These are phyloP conservation scores for Bondarzewia mesenterica DNA, from an alignment of 1,284 basidiomycete genomes.

Conservation along the genomic window DNA sequence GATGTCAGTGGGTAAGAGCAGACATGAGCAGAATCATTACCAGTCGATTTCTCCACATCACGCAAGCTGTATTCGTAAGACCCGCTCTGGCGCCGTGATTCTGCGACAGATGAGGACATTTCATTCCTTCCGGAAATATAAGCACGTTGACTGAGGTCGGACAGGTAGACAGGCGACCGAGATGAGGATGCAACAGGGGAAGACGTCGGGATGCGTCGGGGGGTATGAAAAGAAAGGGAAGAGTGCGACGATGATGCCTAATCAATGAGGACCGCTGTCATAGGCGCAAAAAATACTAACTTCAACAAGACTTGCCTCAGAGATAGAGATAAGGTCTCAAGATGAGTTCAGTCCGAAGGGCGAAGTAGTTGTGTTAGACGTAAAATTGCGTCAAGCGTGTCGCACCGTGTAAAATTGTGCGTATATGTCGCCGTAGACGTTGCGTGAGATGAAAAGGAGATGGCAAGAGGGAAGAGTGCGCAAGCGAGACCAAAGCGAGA, in stretches of 20 bases:
- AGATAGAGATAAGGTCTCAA: neutral
- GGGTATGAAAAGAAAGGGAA: neutral
- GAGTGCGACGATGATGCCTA: neutral
- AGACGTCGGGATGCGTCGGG: neutral
- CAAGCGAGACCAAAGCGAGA: neutral
- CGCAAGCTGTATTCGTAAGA: slow-evolving; percentile 1
- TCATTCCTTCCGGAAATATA: slow-evolving; percentile 1
- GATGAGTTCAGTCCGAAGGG: neutral
- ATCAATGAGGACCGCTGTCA: neutral
- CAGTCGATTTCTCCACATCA: slow-evolving; percentile 1
- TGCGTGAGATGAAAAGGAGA: neutral
- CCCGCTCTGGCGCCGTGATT: slow-evolving; percentile 3
- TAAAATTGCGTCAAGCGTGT: neutral
- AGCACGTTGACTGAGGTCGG: neutral
- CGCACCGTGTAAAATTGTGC: neutral
- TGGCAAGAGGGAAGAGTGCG: neutral
- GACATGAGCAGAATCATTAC: neutral
- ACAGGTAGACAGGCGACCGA: neutral
- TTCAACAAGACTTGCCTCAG: neutral
- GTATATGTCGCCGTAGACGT: neutral
- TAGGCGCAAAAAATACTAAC: neutral
- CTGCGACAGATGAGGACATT: slow-evolving; percentile 2
- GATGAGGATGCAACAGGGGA: neutral
- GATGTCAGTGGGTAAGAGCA: neutral
- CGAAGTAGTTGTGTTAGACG: neutral